These are phyloP conservation scores for Cladorrhinum samala DNA, from an alignment of 495 filamentous ascomycete genomes.

Conservation along the genomic window DNA sequence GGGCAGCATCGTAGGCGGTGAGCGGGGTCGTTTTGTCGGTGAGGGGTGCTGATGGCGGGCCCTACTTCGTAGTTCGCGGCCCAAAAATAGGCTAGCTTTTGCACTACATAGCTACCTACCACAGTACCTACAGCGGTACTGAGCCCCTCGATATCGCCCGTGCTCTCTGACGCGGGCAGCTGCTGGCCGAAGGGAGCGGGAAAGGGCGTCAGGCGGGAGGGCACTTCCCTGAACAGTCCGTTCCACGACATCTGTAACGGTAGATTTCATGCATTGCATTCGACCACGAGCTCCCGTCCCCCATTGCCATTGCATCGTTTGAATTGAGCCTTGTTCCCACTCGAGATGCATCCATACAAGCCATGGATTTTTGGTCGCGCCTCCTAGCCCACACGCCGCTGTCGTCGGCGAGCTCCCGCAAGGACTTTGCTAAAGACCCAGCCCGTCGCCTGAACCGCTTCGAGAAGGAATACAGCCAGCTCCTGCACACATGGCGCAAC, in stretches of 20 bases:
- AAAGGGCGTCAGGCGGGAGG: neutral
- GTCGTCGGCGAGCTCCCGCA: slow-evolving; percentile 50
- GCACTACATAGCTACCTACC: neutral
- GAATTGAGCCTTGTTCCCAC: slow-evolving; percentile 7
- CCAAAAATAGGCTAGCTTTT: neutral
- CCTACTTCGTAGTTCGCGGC: neutral
- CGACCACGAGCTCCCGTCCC: slow-evolving; percentile 7
- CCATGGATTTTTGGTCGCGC: slow-evolving; percentile 65
- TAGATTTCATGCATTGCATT: slow-evolving; percentile 25
- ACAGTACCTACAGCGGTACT: too few relatives aligned
- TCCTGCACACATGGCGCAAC: slow-evolving; percentile 81
- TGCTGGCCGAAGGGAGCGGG: slow-evolving; percentile 7
- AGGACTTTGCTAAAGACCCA: slow-evolving; percentile 64
- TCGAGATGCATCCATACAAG: slow-evolving; percentile 32
- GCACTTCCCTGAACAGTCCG: slow-evolving; percentile 20
- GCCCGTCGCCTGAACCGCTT: slow-evolving; percentile 84
- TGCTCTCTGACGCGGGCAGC: too few relatives aligned
- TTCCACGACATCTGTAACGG: slow-evolving; percentile 30
- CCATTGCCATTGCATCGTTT: slow-evolving; percentile 7
- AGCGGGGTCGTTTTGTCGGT: neutral
- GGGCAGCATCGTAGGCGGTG: neutral
- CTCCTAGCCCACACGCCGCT: slow-evolving; percentile 75
- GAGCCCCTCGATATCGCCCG: too few relatives aligned
- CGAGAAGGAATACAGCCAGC: slow-evolving; percentile 77
- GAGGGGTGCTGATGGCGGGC: neutral